Conservation (phyloP, 768 basidiomycete species). For the Harrya chromipes region DNA sequence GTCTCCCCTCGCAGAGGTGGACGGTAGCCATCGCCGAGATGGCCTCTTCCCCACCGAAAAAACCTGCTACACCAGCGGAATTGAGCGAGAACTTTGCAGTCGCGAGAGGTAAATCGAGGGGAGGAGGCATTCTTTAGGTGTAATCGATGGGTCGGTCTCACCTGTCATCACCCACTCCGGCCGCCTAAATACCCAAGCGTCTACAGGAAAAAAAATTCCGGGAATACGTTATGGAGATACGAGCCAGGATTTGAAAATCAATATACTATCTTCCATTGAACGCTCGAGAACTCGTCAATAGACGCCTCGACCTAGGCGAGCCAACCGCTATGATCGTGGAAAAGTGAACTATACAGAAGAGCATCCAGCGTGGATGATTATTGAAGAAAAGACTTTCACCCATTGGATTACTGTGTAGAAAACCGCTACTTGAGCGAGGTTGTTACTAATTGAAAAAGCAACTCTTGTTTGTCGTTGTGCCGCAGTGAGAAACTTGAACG, state of each 20-base stretch:
- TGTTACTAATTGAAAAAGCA: too few species aligned
- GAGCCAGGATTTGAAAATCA: background rate
- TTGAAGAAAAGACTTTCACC: too few species aligned
- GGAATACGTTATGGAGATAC: background rate
- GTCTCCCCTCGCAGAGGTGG: constrained; percentile 28
- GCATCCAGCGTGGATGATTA: too few species aligned
- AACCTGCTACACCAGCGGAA: constrained; percentile 31
- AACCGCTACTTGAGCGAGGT: too few species aligned
- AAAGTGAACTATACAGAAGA: too few species aligned
- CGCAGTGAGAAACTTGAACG: too few species aligned
- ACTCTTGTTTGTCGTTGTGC: too few species aligned
- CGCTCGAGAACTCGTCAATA: background rate
- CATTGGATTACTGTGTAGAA: too few species aligned
- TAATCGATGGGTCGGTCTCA: background rate
- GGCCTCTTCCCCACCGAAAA: constrained; percentile 38
- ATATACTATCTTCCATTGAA: background rate
- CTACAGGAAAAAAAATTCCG: background rate
- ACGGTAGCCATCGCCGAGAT: constrained; percentile 34
- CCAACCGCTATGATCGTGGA: too few species aligned
- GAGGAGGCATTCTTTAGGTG: constrained; percentile 8
- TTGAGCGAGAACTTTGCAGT: constrained; percentile 22
- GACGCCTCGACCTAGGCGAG: background rate
- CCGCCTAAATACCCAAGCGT: constrained; percentile 2
- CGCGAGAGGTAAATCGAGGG: constrained; percentile 10
- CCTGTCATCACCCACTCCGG: background rate